These are phyloP conservation scores for Thamnidium elegans DNA, from an alignment of 192 early-diverging fungal species.

Conservation along the genomic window DNA sequence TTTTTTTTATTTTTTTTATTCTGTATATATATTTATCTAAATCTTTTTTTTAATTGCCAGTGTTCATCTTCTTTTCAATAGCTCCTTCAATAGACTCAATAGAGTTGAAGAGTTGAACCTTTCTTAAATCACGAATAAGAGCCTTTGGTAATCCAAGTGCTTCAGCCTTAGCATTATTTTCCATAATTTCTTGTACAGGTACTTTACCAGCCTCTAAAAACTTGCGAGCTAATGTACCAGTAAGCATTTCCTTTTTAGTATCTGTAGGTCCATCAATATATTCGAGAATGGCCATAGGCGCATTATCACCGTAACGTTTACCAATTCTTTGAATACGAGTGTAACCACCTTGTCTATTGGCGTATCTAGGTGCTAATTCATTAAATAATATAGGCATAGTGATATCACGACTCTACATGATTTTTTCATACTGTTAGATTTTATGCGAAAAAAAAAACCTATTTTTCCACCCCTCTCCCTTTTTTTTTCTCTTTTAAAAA, in stretches of 20 bases:
- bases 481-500: neutral
- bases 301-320: constrained; percentile 76
- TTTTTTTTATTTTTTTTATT: no score
- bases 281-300: constrained; percentile 89
- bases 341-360: constrained; percentile 78
- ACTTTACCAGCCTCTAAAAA: constrained; percentile 8
- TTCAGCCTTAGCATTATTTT: constrained; percentile 14
- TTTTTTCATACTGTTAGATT: neutral
- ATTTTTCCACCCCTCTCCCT: neutral
- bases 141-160: constrained; percentile 17
- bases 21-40: no score
- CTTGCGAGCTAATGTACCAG: constrained; percentile 43
- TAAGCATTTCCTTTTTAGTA: constrained; percentile 52
- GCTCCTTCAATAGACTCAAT: constrained; percentile 14
- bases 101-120: constrained; percentile 28
- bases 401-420: constrained; percentile 56
- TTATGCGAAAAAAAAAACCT: neutral
- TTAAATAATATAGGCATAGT: constrained; percentile 81
- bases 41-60: neutral
- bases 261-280: constrained; percentile 84
- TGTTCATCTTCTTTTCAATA: constrained; percentile 21
- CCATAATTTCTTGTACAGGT: constrained; percentile 24
- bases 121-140: constrained; percentile 33
- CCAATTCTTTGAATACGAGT: constrained; percentile 83
- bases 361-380: constrained; percentile 81